Base-by-base conservation (phyloP, 345 rosid species). In the Populus euphratica region DNA sequence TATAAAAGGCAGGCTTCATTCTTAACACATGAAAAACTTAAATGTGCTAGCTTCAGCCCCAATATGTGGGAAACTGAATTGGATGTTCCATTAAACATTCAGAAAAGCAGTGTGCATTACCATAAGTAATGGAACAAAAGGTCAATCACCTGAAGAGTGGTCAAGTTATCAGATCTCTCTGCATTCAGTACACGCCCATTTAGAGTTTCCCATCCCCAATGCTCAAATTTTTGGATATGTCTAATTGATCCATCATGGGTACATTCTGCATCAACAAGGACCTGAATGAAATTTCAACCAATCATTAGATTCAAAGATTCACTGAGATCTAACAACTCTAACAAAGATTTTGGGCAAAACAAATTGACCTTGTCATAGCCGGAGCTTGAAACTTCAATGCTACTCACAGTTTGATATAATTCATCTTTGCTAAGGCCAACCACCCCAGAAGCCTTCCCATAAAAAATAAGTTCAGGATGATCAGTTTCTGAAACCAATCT, bases 261-360 rank as follows among this genome's bases (percentile, higher is more conserved):
- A 83, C 98, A 96, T 78, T 93, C 99, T 62, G 99, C 99, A 86
- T 96, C 99, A 71, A 96, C 99, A 43, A 96, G 97, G 49, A 96
- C 96, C 98, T 94, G 87, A 77, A 84, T 68, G 25, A 76, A 36
- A 69, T 77, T 44, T 49, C 38, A 85, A 76, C 74, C 8, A 73
- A n/a, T 68, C 43, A 66, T 73, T 75, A 64, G 62, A 50, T 49
- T 70, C 47, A 12, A 25, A 21, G 18, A 14, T 47, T 47, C 50
- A 47, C 50, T 47, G 50, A 14, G 50, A 47, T 47, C 18, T 47
- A 47, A 47, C 17, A 47, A 47, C 50, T 47, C 18, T 47, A 47
- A 47, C 18, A 47, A 47, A 47, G 50, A 47, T 47, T 47, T 47
- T 47, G 18, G 10, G 25, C 5, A 39, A 17, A 20, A 33, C 2